phyloP scores from a whole-genome alignment of 176 grass and related monocot species.

The Alloteropsis semialata region DNA sequence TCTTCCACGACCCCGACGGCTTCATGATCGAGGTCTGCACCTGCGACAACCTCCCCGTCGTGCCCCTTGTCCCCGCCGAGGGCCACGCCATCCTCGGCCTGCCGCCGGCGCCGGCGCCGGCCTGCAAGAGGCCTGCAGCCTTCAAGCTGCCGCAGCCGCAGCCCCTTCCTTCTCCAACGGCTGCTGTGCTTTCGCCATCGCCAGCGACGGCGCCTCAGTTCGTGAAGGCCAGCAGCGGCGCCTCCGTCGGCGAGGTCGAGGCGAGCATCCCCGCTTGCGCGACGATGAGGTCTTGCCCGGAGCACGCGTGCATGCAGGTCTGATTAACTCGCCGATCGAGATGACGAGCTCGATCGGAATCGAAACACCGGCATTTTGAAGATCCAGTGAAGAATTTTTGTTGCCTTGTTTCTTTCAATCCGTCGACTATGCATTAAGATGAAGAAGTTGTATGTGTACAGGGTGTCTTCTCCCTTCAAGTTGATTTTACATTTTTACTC shows the following conservation, averaged over 20 bases:
- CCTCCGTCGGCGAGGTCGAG: constrained; percentile 15
- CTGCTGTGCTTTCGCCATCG: no score
- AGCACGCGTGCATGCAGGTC: constrained; percentile 34
- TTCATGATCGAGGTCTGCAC: constrained; percentile 96
- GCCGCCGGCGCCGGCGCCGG: background rate
- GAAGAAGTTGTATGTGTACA: background rate
- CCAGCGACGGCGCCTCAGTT: no score
- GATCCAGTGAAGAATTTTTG: background rate
- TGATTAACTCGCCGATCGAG: background rate
- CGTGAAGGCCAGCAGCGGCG: constrained; percentile 6
- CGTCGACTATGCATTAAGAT: background rate
- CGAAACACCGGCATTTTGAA: background rate
- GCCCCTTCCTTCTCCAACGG: background rate
- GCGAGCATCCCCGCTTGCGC: background rate
- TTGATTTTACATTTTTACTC: no score
- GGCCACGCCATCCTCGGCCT: background rate
- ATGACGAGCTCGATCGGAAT: background rate
- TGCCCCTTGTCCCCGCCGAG: constrained; percentile 46
- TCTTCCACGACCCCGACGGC: constrained; percentile 96
- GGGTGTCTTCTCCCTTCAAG: no score
- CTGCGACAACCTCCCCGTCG: constrained; percentile 73
- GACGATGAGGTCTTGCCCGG: constrained; percentile 14
- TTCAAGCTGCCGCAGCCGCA: background rate
- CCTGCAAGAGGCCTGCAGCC: constrained; percentile 19
- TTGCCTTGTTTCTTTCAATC: background rate